A percentile compares a stretch with the other conserved stretches of the same genome.
phyloP scores from a whole-genome alignment of 495 filamentous ascomycete species.

The Emericellopsis terricola region DNA sequence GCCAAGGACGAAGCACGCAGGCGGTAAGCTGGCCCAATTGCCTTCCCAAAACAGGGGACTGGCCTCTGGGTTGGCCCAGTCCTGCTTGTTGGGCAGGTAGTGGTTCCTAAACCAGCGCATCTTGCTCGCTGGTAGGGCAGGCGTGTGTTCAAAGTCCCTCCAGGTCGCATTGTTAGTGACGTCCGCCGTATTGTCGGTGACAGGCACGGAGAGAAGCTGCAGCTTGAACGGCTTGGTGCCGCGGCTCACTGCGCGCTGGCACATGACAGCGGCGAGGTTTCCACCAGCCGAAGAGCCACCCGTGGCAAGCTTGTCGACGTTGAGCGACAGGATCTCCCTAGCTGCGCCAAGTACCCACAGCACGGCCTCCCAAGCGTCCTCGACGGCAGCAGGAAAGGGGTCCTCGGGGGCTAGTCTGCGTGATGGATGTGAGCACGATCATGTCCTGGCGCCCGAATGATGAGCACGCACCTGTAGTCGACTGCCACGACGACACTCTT shows the following conservation, averaged over 20 bases:
- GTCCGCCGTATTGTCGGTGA: conserved; percentile 37
- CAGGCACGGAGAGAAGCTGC: conserved; percentile 38
- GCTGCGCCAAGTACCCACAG: conserved; percentile 31
- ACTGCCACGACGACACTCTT: conserved; percentile 35
- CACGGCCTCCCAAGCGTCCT: conserved; percentile 38
- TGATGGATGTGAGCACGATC: background rate
- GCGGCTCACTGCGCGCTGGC: conserved; percentile 28
- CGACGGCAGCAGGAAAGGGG: conserved; percentile 36
- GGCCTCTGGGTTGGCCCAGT: conserved; percentile 31
- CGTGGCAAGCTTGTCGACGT: conserved; percentile 29
- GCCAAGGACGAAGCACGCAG: conserved; percentile 34
- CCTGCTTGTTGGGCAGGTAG: conserved; percentile 29
- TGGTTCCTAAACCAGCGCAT: conserved; percentile 42
- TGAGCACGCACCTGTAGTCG: conserved; percentile 43
- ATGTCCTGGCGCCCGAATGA: no score
- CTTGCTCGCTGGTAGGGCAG: conserved; percentile 32
- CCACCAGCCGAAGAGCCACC: conserved; percentile 38
- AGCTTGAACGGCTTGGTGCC: conserved; percentile 20
- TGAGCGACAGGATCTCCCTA: conserved; percentile 18
- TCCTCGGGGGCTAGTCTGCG: conserved; percentile 34
- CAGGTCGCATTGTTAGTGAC: conserved; percentile 26
- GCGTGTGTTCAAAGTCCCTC: conserved; percentile 26
- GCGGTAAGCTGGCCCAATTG: conserved; percentile 29
- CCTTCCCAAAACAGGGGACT: conserved; percentile 32
- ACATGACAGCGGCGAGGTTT: conserved; percentile 36